A percentile compares a stretch with the other conserved stretches of the same genome.
Conservation (phyloP, 768 basidiomycete genomes). For the Chiua virens region DNA sequence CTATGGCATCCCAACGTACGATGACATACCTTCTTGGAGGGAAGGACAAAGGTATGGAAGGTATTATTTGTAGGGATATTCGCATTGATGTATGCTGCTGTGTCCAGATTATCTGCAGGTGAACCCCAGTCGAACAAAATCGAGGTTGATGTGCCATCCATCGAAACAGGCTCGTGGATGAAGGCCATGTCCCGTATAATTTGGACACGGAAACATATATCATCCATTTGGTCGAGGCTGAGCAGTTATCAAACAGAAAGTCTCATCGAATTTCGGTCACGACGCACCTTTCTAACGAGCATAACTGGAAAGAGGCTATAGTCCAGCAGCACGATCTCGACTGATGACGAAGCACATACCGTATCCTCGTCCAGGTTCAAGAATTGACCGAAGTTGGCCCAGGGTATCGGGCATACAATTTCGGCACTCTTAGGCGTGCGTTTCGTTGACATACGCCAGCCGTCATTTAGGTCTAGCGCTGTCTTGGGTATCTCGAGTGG, state of each 20-base stretch:
- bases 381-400: constrained; percentile 21
- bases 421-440: constrained; percentile 38
- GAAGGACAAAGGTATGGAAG: constrained; percentile 54
- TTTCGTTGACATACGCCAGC: constrained; percentile 43
- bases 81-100: constrained; percentile 35
- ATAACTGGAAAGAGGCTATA: constrained; percentile 18
- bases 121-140: constrained; percentile 58
- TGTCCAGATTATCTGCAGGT: constrained; percentile 30
- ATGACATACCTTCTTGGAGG: constrained; percentile 41
- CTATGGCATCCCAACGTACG: not conserved
- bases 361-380: constrained; percentile 39
- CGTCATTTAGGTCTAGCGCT: constrained; percentile 16
- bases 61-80: constrained; percentile 19
- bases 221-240: constrained; percentile 37
- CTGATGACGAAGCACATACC: constrained; percentile 32
- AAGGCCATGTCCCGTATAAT: constrained; percentile 44
- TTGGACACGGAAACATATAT: constrained; percentile 45
- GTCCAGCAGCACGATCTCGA: not conserved
- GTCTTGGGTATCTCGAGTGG: constrained; percentile 4
- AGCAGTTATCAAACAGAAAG: not conserved
- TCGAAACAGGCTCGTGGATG: constrained; percentile 53
- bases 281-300: constrained; percentile 29
- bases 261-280: not conserved
- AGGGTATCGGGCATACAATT: constrained; percentile 33
- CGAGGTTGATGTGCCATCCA: constrained; percentile 45